A percentile compares a stretch with the other conserved stretches of the same genome.
phyloP scores from a whole-genome alignment of 306 rosid species.

The Ammopiptanthus mongolicus region DNA sequence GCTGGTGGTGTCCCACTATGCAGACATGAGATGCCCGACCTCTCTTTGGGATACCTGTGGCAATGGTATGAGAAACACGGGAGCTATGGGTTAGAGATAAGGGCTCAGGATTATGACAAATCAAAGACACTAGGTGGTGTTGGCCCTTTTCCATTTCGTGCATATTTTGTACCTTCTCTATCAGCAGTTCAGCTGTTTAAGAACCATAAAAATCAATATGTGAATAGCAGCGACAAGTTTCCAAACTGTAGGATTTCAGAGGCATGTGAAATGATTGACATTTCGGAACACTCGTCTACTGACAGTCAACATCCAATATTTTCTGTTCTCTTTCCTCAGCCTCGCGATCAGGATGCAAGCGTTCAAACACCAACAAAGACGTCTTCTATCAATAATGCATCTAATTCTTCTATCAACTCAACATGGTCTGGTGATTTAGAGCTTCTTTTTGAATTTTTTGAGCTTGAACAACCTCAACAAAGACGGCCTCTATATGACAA shows the following conservation, averaged over 20 bases:
- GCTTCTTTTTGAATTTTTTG: slow-evolving; percentile 84
- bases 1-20: slow-evolving; percentile 36
- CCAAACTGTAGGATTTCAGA: slow-evolving; percentile 25
- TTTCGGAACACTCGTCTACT: slow-evolving; percentile 31
- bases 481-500: slow-evolving; percentile 65
- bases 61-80: slow-evolving; percentile 86
- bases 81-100: slow-evolving; percentile 79
- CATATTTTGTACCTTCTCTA: slow-evolving; percentile 82
- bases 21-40: slow-evolving; percentile 50
- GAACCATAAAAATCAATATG: slow-evolving; percentile 13
- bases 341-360: slow-evolving; percentile 24
- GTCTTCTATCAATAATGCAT: neutral
- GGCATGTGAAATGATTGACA: slow-evolving; percentile 17
- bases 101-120: slow-evolving; percentile 44
- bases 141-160: slow-evolving; percentile 43
- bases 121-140: slow-evolving; percentile 34
- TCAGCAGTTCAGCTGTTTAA: slow-evolving; percentile 83
- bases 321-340: slow-evolving; percentile 43
- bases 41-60: slow-evolving; percentile 67
- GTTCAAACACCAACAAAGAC: slow-evolving; percentile 9
- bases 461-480: slow-evolving; percentile 70
- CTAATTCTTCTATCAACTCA: slow-evolving; percentile 29
- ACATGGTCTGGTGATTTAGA: slow-evolving; percentile 40
- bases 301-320: slow-evolving; percentile 35
- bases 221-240: slow-evolving; percentile 1